A percentile compares a stretch with the other conserved stretches of the same genome.
Evolutionary conservation across 163 green algal genomes (phyloP).

Genomic region (Prototheca cutis): DNA sequence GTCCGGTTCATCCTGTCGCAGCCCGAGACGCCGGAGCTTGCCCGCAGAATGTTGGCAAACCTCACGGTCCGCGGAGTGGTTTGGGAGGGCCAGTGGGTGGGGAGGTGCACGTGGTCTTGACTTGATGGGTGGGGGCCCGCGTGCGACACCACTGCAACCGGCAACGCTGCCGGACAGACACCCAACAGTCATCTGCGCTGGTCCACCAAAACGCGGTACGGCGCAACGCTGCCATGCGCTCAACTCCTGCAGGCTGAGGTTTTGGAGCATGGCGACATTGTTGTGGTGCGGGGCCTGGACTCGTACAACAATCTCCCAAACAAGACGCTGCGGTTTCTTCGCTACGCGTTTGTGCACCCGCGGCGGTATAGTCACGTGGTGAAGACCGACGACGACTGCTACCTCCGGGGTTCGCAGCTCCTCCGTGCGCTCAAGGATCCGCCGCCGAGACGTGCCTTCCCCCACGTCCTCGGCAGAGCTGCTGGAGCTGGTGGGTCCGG

Average conservation of each 20-base stretch:
- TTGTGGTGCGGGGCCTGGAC: slow-evolving; percentile 34
- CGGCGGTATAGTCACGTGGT: slow-evolving; percentile 39
- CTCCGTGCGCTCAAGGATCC: slow-evolving; percentile 9
- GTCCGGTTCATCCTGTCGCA: slow-evolving; percentile 37
- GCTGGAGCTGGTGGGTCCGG: not conserved
- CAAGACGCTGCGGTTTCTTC: slow-evolving; percentile 38
- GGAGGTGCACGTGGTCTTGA: not conserved
- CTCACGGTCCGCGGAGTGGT: slow-evolving; percentile 7
- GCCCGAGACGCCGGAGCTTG: slow-evolving; percentile 3
- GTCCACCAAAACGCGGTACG: not conserved
- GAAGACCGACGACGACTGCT: slow-evolving; percentile 48
- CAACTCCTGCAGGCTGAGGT: slow-evolving; percentile 16
- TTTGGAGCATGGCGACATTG: slow-evolving; percentile 19
- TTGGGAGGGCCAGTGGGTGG: not conserved
- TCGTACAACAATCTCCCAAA: slow-evolving; percentile 37
- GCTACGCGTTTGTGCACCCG: slow-evolving; percentile 15
- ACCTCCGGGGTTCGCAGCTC: slow-evolving; percentile 23
- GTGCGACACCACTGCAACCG: not conserved
- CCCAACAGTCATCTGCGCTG: not conserved
- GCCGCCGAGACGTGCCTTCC: not conserved
- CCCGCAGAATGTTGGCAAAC: not conserved
- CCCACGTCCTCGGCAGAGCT: not conserved
- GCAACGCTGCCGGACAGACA: not conserved
- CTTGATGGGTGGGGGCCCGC: not conserved
- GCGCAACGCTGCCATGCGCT: not conserved